Conservation (phyloP, 2,329 filamentous ascomycete species). For the Venturiaceae sp. region DNA sequence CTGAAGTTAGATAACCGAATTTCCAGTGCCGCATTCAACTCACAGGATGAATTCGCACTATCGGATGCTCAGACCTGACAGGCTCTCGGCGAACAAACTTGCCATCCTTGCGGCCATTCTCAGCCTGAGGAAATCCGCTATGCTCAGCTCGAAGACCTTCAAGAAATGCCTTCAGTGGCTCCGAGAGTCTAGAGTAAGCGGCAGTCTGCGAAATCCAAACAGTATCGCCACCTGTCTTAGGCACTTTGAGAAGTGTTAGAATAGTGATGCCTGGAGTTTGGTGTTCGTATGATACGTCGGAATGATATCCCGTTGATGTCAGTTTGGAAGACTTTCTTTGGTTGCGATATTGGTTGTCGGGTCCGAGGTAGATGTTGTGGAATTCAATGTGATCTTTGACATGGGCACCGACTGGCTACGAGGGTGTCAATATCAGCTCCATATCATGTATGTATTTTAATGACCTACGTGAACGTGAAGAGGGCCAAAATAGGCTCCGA, state of each 20-base stretch:
- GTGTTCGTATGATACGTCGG: conserved; percentile 16
- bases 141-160: conserved; percentile 22
- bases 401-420: neutral
- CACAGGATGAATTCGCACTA: conserved; percentile 25
- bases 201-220: conserved; percentile 18
- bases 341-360: neutral
- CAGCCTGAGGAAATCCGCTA: conserved; percentile 17
- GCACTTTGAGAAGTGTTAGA: conserved; percentile 16
- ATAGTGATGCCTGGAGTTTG: conserved; percentile 20
- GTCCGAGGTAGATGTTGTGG: conserved; percentile 7
- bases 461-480: conserved; percentile 9
- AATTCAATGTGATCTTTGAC: conserved; percentile 7
- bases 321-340: neutral
- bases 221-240: conserved; percentile 21
- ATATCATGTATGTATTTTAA: neutral
- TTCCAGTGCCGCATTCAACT: neutral
- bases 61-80: conserved; percentile 20
- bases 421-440: too few species aligned
- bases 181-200: conserved; percentile 13
- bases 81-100: conserved; percentile 19
- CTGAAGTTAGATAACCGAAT: neutral
- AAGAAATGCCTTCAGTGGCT: conserved; percentile 16
- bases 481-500: conserved; percentile 11
- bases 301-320: conserved; percentile 14
- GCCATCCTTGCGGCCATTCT: conserved; percentile 15